Base-by-base conservation (phyloP, 768 basidiomycete genomes). In the Dacryopinax primogenitus region DNA sequence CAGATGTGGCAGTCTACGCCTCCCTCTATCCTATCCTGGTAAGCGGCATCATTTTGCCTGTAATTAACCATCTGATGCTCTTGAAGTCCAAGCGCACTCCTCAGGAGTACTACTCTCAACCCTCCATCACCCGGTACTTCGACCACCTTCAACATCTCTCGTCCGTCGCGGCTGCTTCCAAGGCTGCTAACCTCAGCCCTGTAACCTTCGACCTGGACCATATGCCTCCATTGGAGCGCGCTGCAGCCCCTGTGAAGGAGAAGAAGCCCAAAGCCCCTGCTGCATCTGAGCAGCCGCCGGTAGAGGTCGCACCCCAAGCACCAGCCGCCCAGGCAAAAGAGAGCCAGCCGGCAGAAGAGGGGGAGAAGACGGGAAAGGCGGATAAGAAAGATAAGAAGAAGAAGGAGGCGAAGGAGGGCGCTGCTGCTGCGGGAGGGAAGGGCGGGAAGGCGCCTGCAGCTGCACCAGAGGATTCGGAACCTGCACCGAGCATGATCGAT, bases 401-500 rank as follows among this genome's bases (percentile, higher is more conserved):
- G 33, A 76, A 75, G 28, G 69, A 58, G 51, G 26, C 51, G 3
- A 71, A 26, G 68, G 69, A 65, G 67, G 77, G 75, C 47, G 74
- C 69, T 1, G 72, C 73, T 66, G 74, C 75, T 34, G 75, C 63
- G 11, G 30, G 63, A 65, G 18, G 62, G 65, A 39, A 73, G 69
- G 37, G 66, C 70, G 64, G 67, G 62, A 67, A 75, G 63, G 33
- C 73, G 67, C 69, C 68, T 33, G 51, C 72, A 15, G 74, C 79
- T 58, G 67, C 71, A 7, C 78, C 81, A 47, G 84, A 82, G 66
- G 92, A 92, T 68, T 80, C 81, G 1, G 86, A 87, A 68, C 92
- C 94, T 34, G 79, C 86, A 18, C 96, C 96, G 15, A 92, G 91
- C 45, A 97, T 98, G 94, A 88, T 99, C 71, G 96, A 99, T 71